Evolutionary conservation across 768 basidiomycete genomes (phyloP).

Genomic region (Boletus reticuloceps): DNA sequence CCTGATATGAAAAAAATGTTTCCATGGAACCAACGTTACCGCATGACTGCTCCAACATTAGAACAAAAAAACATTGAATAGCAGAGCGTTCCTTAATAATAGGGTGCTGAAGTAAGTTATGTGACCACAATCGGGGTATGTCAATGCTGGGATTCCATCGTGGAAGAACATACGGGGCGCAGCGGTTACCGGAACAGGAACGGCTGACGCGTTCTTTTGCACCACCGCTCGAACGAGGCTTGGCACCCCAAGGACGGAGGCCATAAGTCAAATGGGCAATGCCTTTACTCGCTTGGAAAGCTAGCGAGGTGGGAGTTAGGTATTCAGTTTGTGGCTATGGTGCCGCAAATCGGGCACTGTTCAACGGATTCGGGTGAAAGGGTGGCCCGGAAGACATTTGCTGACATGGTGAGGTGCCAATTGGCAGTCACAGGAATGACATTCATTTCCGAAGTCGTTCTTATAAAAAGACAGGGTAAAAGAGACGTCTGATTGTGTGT

Average conservation of each 20-base stretch:
- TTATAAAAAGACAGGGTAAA: constrained; percentile 29
- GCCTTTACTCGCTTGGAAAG: constrained; percentile 21
- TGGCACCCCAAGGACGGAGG: constrained; percentile 24
- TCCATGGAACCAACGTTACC: constrained; percentile 20
- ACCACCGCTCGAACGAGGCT: constrained; percentile 18
- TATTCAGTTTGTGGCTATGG: constrained; percentile 27
- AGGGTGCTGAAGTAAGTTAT: constrained; percentile 20
- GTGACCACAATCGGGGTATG: constrained; percentile 24
- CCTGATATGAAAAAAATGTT: constrained; percentile 29
- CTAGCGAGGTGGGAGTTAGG: constrained; percentile 16
- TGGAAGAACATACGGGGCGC: constrained; percentile 28
- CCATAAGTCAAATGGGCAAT: constrained; percentile 33
- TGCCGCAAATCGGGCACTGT: constrained; percentile 21
- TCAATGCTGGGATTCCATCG: constrained; percentile 23
- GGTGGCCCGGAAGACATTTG: constrained; percentile 27
- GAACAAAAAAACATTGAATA: constrained; percentile 24
- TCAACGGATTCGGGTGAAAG: constrained; percentile 32
- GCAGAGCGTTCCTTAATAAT: constrained; percentile 32
- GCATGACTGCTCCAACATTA: constrained; percentile 22
- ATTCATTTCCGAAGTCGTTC: constrained; percentile 33
- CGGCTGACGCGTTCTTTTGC: constrained; percentile 11
- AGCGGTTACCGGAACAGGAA: constrained; percentile 20
- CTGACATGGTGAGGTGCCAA: constrained; percentile 16
- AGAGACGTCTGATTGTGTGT: constrained; percentile 8
- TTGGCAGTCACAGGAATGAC: constrained; percentile 29